Conservation (phyloP, 441 rosid genomes). For the Oxalis stricta region DNA sequence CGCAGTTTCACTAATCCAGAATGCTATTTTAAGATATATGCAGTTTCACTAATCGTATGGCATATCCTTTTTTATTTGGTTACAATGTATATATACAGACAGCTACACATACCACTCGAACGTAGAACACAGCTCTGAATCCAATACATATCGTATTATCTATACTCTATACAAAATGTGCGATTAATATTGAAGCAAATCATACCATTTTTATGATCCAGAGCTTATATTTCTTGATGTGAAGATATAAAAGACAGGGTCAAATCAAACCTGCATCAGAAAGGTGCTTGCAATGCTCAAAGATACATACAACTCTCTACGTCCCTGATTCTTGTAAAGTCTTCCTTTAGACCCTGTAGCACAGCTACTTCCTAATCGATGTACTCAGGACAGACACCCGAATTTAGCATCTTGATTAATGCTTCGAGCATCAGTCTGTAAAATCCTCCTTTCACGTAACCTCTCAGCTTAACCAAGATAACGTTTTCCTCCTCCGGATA, state of each 20-base stretch:
- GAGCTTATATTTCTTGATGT: constrained; percentile 50
- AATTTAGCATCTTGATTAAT: constrained; percentile 52
- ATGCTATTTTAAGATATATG: too few relatives aligned
- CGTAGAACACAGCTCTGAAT: too few relatives aligned
- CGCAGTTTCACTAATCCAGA: too few relatives aligned
- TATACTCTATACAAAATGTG: too few relatives aligned
- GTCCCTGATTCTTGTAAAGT: constrained; percentile 43
- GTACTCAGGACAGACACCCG: constrained; percentile 63
- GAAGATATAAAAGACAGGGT: constrained; percentile 66
- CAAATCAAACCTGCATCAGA: constrained; percentile 52
- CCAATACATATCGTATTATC: too few relatives aligned
- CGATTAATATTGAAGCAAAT: constrained; percentile 15
- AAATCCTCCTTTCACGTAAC: constrained; percentile 78
- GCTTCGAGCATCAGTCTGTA: constrained; percentile 56
- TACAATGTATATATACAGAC: too few relatives aligned
- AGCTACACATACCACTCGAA: too few relatives aligned
- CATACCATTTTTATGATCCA: constrained; percentile 72
- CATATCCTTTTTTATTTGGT: too few relatives aligned
- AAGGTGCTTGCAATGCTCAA: constrained; percentile 52
- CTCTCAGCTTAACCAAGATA: constrained; percentile 79
- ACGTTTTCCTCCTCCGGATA: constrained; percentile 45
- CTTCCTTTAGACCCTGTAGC: constrained; percentile 69
- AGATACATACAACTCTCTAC: constrained; percentile 45
- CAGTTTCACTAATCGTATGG: too few relatives aligned
- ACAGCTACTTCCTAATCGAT: constrained; percentile 79